Evolutionary conservation across 495 filamentous ascomycete species (phyloP).

Genomic region (Saxophila tyrrhenica): DNA sequence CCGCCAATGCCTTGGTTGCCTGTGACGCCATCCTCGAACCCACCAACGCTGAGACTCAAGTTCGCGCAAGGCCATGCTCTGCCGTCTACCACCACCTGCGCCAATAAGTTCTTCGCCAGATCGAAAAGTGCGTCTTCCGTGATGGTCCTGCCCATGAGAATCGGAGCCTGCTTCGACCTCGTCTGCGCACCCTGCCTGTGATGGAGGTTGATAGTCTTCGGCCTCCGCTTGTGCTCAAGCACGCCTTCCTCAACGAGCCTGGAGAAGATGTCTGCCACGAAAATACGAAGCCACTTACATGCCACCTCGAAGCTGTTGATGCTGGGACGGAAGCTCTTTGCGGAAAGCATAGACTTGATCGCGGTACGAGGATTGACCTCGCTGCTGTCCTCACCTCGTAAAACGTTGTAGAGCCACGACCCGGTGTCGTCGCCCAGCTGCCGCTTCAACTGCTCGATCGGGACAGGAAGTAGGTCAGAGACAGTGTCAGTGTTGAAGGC

Average conservation of each 20-base stretch:
- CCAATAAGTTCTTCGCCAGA: conserved; percentile 62
- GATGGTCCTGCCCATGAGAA: conserved; percentile 62
- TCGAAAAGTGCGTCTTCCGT: conserved; percentile 65
- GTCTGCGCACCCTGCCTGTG: conserved; percentile 60
- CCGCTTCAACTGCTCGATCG: conserved; percentile 66
- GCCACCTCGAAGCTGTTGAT: conserved; percentile 75
- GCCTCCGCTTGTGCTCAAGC: conserved; percentile 75
- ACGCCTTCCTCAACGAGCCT: conserved; percentile 87
- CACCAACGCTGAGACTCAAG: conserved; percentile 70
- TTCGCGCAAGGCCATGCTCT: conserved; percentile 78
- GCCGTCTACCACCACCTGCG: conserved; percentile 66
- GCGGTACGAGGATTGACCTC: conserved; percentile 86
- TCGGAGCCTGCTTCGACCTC: conserved; percentile 60
- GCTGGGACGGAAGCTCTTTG: conserved; percentile 84
- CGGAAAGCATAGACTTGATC: conserved; percentile 96
- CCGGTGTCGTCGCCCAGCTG: conserved; percentile 80
- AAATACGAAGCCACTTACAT: conserved; percentile 78
- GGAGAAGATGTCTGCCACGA: conserved; percentile 83
- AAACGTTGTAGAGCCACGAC: conserved; percentile 73
- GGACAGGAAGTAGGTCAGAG: conserved; percentile 57
- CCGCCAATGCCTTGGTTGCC: conserved; percentile 77
- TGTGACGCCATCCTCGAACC: conserved; percentile 77
- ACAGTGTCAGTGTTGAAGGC: conserved; percentile 72
- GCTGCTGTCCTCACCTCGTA: conserved; percentile 74
- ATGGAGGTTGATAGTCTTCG: conserved; percentile 73